Conservation (phyloP, 1,284 basidiomycete genomes). For the Clitocybe nebularis region DNA sequence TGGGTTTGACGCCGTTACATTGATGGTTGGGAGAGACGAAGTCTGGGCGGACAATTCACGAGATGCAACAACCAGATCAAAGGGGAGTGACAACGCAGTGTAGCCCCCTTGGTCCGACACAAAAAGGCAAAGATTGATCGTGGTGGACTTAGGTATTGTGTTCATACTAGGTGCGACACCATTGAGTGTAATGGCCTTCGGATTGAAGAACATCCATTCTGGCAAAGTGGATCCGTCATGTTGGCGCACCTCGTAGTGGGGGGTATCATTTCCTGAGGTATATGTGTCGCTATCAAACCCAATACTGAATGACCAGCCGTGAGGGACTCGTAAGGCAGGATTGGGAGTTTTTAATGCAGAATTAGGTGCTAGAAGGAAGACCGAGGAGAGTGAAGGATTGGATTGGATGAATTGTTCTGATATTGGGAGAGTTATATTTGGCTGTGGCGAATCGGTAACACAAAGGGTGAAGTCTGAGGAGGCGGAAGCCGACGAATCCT, state of each 20-base stretch:
- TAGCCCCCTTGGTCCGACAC: conserved; percentile 68
- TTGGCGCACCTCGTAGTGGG: conserved; percentile 65
- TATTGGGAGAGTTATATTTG: conserved; percentile 54
- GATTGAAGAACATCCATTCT: conserved; percentile 72
- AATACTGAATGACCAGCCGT: conserved; percentile 87
- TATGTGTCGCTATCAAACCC: conserved; percentile 77
- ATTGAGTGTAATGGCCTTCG: conserved; percentile 68
- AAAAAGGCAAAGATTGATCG: conserved; percentile 52
- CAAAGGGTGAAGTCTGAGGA: conserved; percentile 57
- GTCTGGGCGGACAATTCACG: conserved; percentile 59
- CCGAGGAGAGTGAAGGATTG: conserved; percentile 65
- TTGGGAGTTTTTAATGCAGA: conserved; percentile 52
- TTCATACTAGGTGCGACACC: conserved; percentile 65
- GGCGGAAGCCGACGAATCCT: conserved; percentile 41
- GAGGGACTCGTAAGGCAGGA: conserved; percentile 74
- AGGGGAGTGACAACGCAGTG: conserved; percentile 45
- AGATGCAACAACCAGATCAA: conserved; percentile 55
- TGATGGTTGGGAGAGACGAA: conserved; percentile 55
- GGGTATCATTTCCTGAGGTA: conserved; percentile 44
- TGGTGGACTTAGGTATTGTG: conserved; percentile 33
- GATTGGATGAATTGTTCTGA: conserved; percentile 54
- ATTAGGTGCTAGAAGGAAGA: conserved; percentile 50
- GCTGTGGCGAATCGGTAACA: conserved; percentile 55
- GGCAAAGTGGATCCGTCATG: conserved; percentile 71
- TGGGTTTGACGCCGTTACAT: conserved; percentile 50